A percentile compares a stretch with the other conserved stretches of the same genome.
These are phyloP conservation scores for Metrosideros polymorpha DNA, from an alignment of 441 rosid species.

Conservation along the genomic window DNA sequence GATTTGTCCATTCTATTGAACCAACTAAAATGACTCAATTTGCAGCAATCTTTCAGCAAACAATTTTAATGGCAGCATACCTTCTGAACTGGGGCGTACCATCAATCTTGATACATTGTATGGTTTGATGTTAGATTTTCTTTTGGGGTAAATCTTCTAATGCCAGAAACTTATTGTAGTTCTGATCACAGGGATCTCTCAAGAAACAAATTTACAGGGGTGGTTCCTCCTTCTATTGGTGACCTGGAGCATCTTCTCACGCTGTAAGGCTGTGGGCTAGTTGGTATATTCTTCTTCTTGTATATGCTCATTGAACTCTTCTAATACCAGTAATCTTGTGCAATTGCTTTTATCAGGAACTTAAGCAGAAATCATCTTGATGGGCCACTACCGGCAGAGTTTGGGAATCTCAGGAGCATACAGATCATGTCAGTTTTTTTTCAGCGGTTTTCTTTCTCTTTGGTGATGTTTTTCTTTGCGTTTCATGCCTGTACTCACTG, in stretches of 20 bases:
- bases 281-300: not conserved
- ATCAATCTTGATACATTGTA: slow-evolving; percentile 87
- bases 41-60: slow-evolving; percentile 76
- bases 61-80: slow-evolving; percentile 64
- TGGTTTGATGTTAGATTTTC: not conserved
- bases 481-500: not conserved
- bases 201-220: slow-evolving; percentile 60
- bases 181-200: slow-evolving; percentile 66
- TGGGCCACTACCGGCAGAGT: slow-evolving; percentile 64
- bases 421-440: slow-evolving; percentile 45
- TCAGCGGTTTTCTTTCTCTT: not conserved
- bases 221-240: slow-evolving; percentile 68
- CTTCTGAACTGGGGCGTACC: slow-evolving; percentile 68
- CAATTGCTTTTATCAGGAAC: slow-evolving; percentile 32
- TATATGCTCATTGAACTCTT: not conserved
- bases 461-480: not conserved
- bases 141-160: not conserved
- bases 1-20: not conserved
- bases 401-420: slow-evolving; percentile 76
- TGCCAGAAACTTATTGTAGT: not conserved
- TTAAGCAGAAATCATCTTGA: slow-evolving; percentile 57
- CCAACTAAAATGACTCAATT: not conserved
- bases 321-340: not conserved
- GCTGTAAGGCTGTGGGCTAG: slow-evolving; percentile 32
- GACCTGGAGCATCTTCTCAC: slow-evolving; percentile 88